These are phyloP conservation scores for Fusarium denticulatum DNA, from an alignment of 2,329 filamentous ascomycete genomes.

Conservation along the genomic window DNA sequence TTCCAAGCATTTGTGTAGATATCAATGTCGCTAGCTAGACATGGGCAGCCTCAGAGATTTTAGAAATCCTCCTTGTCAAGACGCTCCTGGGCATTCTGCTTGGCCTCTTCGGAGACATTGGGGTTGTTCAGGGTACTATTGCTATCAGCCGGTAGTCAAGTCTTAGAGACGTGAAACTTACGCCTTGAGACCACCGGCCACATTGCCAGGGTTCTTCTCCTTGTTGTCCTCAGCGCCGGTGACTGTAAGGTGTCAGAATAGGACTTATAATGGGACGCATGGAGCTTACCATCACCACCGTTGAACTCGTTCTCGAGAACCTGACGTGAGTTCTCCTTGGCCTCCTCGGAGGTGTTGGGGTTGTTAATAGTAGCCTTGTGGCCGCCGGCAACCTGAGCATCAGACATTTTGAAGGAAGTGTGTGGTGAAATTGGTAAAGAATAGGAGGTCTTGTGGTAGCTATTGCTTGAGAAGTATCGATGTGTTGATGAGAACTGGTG, in stretches of 20 bases:
- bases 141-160: neutral
- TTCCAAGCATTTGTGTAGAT: neutral
- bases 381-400: constrained; percentile 63
- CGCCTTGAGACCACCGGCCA: constrained; percentile 63
- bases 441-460: neutral
- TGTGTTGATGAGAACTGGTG: neutral
- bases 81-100: constrained; percentile 63
- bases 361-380: constrained; percentile 69
- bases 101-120: constrained; percentile 65
- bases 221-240: constrained; percentile 47
- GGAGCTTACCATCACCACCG: constrained; percentile 49
- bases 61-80: constrained; percentile 48
- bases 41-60: neutral
- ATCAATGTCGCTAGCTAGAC: neutral
- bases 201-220: constrained; percentile 64
- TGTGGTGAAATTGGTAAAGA: neutral
- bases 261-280: too few relatives aligned
- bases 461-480: neutral
- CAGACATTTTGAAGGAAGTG: constrained; percentile 54
- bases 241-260: constrained; percentile 31
- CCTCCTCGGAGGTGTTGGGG: constrained; percentile 64
- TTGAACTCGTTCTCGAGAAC: constrained; percentile 62
- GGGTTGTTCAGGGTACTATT: constrained; percentile 63
- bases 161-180: constrained; percentile 42
- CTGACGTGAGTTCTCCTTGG: constrained; percentile 64